Evolutionary conservation across 495 filamentous ascomycete species (phyloP).

Genomic region (Pseudotulostoma volvatum): DNA sequence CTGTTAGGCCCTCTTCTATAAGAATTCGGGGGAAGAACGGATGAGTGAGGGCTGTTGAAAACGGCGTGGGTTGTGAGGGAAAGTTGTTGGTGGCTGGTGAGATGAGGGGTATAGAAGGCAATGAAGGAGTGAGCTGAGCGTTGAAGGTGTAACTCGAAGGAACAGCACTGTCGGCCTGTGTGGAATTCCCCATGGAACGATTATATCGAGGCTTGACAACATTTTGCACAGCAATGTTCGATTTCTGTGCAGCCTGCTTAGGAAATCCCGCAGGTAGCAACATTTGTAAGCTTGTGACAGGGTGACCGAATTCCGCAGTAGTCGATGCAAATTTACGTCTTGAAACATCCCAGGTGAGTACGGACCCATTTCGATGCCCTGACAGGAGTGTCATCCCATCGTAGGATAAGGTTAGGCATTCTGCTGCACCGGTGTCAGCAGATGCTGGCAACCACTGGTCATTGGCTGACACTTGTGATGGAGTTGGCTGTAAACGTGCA

Average conservation of each 20-base stretch:
- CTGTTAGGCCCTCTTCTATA: slow-evolving; percentile 39
- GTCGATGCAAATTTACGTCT: slow-evolving; percentile 42
- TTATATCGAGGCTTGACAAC: slow-evolving; percentile 58
- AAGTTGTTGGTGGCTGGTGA: background rate
- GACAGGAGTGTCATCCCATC: slow-evolving; percentile 68
- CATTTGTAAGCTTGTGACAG: slow-evolving; percentile 63
- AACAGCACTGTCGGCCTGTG: slow-evolving; percentile 31
- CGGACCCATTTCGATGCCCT: slow-evolving; percentile 64
- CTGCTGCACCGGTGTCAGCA: slow-evolving; percentile 41
- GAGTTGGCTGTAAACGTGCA: slow-evolving; percentile 33
- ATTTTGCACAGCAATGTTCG: slow-evolving; percentile 35
- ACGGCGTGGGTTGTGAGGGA: slow-evolving; percentile 13
- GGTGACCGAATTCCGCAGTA: slow-evolving; percentile 52
- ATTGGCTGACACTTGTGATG: slow-evolving; percentile 38
- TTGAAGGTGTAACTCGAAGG: slow-evolving; percentile 52
- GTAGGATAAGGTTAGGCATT: slow-evolving; percentile 53
- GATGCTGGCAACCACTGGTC: slow-evolving; percentile 45
- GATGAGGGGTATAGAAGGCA: background rate
- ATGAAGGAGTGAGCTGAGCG: slow-evolving; percentile 37
- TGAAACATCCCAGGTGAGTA: slow-evolving; percentile 66
- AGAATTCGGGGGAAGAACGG: slow-evolving; percentile 34
- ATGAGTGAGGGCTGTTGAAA: slow-evolving; percentile 35
- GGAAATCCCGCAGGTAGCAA: slow-evolving; percentile 46
- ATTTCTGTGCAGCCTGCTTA: slow-evolving; percentile 10
- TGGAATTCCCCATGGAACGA: slow-evolving; percentile 22